Evolutionary conservation across 2,329 filamentous ascomycete genomes (phyloP).

Genomic region (Cordyceps cicadae): DNA sequence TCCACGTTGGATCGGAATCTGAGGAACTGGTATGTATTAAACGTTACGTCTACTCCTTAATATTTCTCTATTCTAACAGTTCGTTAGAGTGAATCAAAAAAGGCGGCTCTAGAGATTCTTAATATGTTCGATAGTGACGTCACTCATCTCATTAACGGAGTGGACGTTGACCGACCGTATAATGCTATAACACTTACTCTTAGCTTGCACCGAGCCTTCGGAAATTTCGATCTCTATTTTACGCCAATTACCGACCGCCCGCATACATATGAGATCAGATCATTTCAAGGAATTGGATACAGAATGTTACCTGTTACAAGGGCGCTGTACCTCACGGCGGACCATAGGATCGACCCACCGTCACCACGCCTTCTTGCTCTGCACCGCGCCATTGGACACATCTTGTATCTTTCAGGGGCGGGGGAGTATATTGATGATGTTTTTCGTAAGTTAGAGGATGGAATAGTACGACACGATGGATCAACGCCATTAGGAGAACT

Average conservation of each 20-base stretch:
- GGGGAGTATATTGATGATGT: slow-evolving; percentile 25
- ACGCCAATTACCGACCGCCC: slow-evolving; percentile 20
- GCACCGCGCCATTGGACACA: slow-evolving; percentile 25
- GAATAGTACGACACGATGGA: background rate
- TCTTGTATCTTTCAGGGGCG: slow-evolving; percentile 24
- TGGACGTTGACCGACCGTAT: slow-evolving; percentile 24
- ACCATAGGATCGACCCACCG: slow-evolving; percentile 22
- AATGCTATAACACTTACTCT: slow-evolving; percentile 25
- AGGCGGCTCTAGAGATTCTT: slow-evolving; percentile 28
- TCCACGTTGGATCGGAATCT: slow-evolving; percentile 1
- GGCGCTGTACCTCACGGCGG: slow-evolving; percentile 20
- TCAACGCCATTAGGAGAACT: background rate
- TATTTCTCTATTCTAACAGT: background rate
- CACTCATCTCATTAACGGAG: slow-evolving; percentile 28
- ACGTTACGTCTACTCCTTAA: background rate
- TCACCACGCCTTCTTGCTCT: slow-evolving; percentile 25
- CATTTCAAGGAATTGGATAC: slow-evolving; percentile 12
- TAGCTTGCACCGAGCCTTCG: slow-evolving; percentile 15
- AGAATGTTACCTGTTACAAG: slow-evolving; percentile 21
- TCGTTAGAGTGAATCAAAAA: slow-evolving; percentile 19
- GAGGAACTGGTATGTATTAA: slow-evolving; percentile 9
- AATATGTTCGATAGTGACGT: slow-evolving; percentile 34
- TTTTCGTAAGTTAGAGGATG: slow-evolving; percentile 11
- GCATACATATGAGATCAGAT: slow-evolving; percentile 18
- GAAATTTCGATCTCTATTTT: slow-evolving; percentile 18